These are phyloP conservation scores for Letharia columbiana DNA, from an alignment of 495 filamentous ascomycete species.

Conservation along the genomic window DNA sequence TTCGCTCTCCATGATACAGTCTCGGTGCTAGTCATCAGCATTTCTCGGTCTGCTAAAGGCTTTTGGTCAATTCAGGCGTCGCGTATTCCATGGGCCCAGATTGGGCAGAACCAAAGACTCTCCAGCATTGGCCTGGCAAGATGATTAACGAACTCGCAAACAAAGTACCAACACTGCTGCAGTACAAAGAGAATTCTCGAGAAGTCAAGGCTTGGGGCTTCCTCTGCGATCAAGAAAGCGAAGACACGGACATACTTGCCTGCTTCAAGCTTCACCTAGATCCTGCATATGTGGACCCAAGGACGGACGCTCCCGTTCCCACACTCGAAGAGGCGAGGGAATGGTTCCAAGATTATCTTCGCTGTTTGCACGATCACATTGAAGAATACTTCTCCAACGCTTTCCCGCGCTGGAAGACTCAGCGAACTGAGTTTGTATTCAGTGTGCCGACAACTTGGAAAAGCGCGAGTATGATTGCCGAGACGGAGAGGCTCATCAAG, in stretches of 20 bases:
- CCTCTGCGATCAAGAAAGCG: conserved; percentile 41
- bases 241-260: conserved; percentile 35
- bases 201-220: conserved; percentile 49
- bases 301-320: conserved; percentile 30
- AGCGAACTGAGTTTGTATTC: conserved; percentile 55
- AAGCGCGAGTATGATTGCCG: conserved; percentile 47
- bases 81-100: conserved; percentile 41
- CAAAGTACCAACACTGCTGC: conserved; percentile 52
- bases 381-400: conserved; percentile 39
- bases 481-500: conserved; percentile 43
- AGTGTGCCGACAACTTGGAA: conserved; percentile 63
- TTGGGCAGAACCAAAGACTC: conserved; percentile 42
- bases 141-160: conserved; percentile 43
- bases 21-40: no score
- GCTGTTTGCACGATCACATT: conserved; percentile 47
- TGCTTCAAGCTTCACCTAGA: conserved; percentile 59
- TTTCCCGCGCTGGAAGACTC: conserved; percentile 38
- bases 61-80: conserved; percentile 35
- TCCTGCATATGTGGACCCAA: conserved; percentile 32
- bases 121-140: conserved; percentile 55
- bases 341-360: conserved; percentile 48
- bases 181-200: conserved; percentile 38
- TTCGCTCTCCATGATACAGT: no score
- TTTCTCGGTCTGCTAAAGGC: conserved; percentile 9
- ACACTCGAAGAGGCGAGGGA: conserved; percentile 40